Conservation (phyloP, 768 basidiomycete genomes). For the Auriculariales sp. region DNA sequence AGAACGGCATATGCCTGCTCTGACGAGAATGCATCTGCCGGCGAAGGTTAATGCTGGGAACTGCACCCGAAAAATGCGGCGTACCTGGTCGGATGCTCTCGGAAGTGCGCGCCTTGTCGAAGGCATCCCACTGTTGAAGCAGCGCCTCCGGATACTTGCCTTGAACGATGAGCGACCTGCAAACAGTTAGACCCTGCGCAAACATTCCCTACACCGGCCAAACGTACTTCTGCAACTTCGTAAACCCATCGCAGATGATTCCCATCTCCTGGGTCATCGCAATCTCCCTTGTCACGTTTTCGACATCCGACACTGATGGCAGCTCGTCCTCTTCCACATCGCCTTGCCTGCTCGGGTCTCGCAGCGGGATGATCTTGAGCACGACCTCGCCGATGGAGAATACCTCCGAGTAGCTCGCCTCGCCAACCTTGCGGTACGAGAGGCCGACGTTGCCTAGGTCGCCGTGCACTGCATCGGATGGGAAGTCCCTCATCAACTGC, state of each 20-base stretch:
- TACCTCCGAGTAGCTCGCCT: conserved; percentile 94
- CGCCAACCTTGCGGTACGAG: conserved; percentile 75
- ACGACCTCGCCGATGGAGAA: conserved; percentile 82
- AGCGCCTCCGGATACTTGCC: conserved; percentile 74
- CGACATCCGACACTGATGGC: conserved; percentile 58
- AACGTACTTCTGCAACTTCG: conserved; percentile 42
- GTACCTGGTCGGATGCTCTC: conserved; percentile 77
- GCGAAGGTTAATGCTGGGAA: conserved; percentile 1
- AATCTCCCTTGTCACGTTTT: conserved; percentile 69
- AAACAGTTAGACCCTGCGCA: not conserved
- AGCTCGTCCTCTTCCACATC: conserved; percentile 18
- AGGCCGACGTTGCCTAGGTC: conserved; percentile 14
- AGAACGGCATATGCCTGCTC: conserved; percentile 82
- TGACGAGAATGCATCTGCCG: conserved; percentile 53
- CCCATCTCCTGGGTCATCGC: conserved; percentile 68
- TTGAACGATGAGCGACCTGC: conserved; percentile 69
- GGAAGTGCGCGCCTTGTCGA: conserved; percentile 55
- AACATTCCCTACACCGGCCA: too few relatives aligned
- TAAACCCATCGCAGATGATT: conserved; percentile 61
- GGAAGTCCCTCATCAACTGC: conserved; percentile 70
- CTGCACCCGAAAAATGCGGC: conserved; percentile 10
- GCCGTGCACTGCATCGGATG: conserved; percentile 42
- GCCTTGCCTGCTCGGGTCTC: conserved; percentile 27
- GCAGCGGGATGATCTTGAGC: conserved; percentile 76
- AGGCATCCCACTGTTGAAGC: conserved; percentile 79